phyloP scores from a whole-genome alignment of 2,329 filamentous ascomycete genomes.

The Nigrospora osmanthi region DNA sequence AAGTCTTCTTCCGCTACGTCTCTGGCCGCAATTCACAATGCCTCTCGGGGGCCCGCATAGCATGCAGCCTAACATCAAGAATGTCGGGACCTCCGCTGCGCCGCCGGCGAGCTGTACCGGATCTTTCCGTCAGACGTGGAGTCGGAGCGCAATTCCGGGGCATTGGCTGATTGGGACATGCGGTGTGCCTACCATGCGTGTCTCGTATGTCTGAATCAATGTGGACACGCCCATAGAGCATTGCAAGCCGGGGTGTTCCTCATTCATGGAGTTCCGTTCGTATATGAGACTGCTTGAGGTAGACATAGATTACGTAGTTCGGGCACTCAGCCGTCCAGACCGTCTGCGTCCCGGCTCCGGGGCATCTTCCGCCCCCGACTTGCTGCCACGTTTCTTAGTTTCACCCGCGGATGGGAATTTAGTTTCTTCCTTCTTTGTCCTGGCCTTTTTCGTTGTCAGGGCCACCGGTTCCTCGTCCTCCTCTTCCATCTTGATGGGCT shows the following conservation, averaged over 20 bases:
- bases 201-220: too few species aligned
- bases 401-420: too few species aligned
- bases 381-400: too few species aligned
- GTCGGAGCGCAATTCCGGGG: conserved; percentile 10
- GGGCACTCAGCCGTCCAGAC: background rate
- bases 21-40: too few species aligned
- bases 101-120: conserved; percentile 26
- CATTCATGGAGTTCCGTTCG: conserved; percentile 9
- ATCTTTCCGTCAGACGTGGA: conserved; percentile 26
- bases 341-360: conserved; percentile 3
- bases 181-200: too few species aligned
- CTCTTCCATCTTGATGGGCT: conserved; percentile 13
- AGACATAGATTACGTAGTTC: too few species aligned
- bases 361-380: background rate
- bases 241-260: conserved; percentile 19
- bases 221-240: too few species aligned
- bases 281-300: too few species aligned
- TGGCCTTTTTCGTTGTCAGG: conserved; percentile 13
- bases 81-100: conserved; percentile 15
- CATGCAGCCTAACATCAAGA: conserved; percentile 22
- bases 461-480: conserved; percentile 10
- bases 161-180: too few species aligned
- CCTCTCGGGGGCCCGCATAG: too few species aligned
- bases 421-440: conserved; percentile 17
- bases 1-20: too few species aligned